Evolutionary conservation across 2,329 filamentous ascomycete species (phyloP).

Genomic region (Ramularia endophylla): DNA sequence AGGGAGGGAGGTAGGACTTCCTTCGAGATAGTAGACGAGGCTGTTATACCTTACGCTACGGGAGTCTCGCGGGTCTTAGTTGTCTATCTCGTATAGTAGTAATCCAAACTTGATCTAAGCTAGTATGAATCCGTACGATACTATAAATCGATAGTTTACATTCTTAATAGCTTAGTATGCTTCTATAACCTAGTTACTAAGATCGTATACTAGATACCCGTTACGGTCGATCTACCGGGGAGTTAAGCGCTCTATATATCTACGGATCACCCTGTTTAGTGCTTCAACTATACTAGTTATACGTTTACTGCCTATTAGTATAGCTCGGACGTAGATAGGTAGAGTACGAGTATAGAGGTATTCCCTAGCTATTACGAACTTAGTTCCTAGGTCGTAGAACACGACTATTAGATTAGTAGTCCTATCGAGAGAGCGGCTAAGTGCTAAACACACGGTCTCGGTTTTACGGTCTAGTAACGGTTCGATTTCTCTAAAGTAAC

Average conservation of each 20-base stretch:
- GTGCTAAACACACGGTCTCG: background rate
- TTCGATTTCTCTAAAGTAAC: background rate
- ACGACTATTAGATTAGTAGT: too few species aligned
- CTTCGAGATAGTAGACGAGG: too few species aligned
- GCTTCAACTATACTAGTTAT: background rate
- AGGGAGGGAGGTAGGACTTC: too few species aligned
- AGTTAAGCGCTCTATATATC: too few species aligned
- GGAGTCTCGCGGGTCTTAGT: too few species aligned
- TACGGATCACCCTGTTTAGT: background rate
- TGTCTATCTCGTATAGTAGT: too few species aligned
- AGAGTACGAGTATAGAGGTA: background rate
- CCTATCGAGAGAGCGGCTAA: background rate
- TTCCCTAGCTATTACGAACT: too few species aligned
- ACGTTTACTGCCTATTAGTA: background rate
- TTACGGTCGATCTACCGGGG: too few species aligned
- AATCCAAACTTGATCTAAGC: too few species aligned
- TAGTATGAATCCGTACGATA: too few species aligned
- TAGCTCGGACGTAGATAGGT: background rate
- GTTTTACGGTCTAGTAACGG: background rate
- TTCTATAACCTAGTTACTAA: background rate
- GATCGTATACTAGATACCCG: background rate
- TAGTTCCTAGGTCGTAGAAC: background rate
- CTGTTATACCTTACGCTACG: too few species aligned
- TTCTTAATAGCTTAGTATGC: background rate
- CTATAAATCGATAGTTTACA: background rate